A percentile compares a stretch with the other conserved stretches of the same genome.
These are phyloP conservation scores for Cytospora mali DNA, from an alignment of 2,329 filamentous ascomycete genomes.

Conservation along the genomic window DNA sequence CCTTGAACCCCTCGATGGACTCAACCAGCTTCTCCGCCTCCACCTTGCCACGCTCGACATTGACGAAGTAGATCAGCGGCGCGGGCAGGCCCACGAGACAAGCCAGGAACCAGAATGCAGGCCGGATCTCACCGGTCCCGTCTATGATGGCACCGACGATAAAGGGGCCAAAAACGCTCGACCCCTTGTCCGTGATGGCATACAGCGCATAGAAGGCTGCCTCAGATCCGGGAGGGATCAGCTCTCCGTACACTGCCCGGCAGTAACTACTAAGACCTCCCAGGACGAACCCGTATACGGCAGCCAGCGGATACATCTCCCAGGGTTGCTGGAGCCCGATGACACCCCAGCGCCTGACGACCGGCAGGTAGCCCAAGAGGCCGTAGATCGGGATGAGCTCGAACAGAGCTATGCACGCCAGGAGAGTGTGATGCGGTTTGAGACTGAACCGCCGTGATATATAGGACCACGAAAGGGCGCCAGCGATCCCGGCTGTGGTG, in stretches of 20 bases:
- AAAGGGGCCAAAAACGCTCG: slow-evolving; percentile 88
- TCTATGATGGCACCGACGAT: slow-evolving; percentile 95
- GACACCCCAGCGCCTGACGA: slow-evolving; percentile 72
- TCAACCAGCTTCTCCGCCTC: slow-evolving; percentile 69
- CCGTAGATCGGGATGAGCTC: slow-evolving; percentile 93
- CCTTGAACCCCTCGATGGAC: slow-evolving; percentile 57
- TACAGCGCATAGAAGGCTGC: slow-evolving; percentile 96
- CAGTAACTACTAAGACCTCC: slow-evolving; percentile 94
- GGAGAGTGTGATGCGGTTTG: slow-evolving; percentile 81
- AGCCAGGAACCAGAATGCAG: slow-evolving; percentile 91
- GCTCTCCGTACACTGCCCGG: slow-evolving; percentile 85
- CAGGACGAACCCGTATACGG: slow-evolving; percentile 89
- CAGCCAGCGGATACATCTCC: slow-evolving; percentile 94
- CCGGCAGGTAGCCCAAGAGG: slow-evolving; percentile 82
- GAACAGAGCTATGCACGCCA: slow-evolving; percentile 88
- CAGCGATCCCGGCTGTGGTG: slow-evolving; percentile 79
- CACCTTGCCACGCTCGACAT: slow-evolving; percentile 76
- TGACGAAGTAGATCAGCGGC: slow-evolving; percentile 80
- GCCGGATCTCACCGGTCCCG: slow-evolving; percentile 75
- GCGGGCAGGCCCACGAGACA: slow-evolving; percentile 82
- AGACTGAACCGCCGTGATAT: slow-evolving; percentile 72
- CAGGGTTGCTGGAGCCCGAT: slow-evolving; percentile 89
- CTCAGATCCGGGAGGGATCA: slow-evolving; percentile 92
- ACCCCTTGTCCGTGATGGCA: slow-evolving; percentile 96
- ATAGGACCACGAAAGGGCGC: slow-evolving; percentile 87